Evolutionary conservation across 2,329 filamentous ascomycete species (phyloP).

Genomic region (Fusarium sp.): DNA sequence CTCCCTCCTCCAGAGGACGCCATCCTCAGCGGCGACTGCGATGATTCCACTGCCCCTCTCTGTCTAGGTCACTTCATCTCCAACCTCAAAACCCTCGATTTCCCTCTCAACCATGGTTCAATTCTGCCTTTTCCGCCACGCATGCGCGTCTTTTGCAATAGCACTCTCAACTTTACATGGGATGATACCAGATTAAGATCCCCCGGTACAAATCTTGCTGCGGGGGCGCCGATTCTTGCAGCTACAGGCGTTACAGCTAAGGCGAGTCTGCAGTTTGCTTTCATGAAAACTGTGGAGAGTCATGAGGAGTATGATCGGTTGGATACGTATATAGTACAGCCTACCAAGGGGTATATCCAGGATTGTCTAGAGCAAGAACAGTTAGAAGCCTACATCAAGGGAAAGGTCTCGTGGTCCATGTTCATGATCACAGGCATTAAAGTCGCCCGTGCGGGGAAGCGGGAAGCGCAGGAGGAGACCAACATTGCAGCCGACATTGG

Average conservation of each 20-base stretch:
- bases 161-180: not conserved
- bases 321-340: not conserved
- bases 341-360: accelerated
- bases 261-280: not conserved
- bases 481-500: accelerated
- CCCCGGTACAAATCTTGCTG: accelerated
- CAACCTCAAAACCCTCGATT: not conserved
- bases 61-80: not conserved
- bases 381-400: accelerated
- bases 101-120: not conserved
- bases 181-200: not conserved
- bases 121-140: not conserved
- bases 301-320: not conserved
- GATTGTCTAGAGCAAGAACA: not conserved
- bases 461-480: accelerated
- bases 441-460: not conserved
- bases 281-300: not conserved
- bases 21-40: not conserved
- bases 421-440: not conserved
- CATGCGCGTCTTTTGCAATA: not conserved
- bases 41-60: not conserved
- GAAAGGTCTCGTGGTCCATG: not conserved
- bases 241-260: not conserved
- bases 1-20: not conserved
- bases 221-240: accelerated